These are phyloP conservation scores for Graphiopsis chlorocephala DNA, from an alignment of 2,329 filamentous ascomycete species.

Conservation along the genomic window DNA sequence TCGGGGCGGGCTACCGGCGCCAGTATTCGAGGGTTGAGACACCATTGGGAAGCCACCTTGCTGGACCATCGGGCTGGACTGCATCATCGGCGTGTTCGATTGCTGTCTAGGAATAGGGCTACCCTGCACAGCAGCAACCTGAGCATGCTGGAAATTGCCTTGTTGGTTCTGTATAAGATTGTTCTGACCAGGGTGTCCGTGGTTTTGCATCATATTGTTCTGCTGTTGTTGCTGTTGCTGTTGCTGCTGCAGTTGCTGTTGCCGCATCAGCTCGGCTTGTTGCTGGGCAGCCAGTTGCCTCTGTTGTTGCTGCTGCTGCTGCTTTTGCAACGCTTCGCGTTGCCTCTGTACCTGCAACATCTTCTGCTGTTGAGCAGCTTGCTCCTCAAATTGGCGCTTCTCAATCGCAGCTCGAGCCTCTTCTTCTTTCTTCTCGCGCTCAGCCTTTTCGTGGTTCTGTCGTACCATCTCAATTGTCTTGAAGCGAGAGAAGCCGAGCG, in stretches of 20 bases:
- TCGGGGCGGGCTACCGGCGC: constrained; percentile 61
- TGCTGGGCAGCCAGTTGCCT: constrained; percentile 22
- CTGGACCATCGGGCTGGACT: constrained; percentile 43
- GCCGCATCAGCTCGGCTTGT: constrained; percentile 12
- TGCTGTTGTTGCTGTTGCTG: constrained; percentile 28
- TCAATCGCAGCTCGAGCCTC: constrained; percentile 50
- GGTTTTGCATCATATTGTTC: constrained; percentile 30
- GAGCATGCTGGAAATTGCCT: constrained; percentile 10
- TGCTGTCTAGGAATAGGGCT: constrained; percentile 58
- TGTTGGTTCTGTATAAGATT: constrained; percentile 28
- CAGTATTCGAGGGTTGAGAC: constrained; percentile 61
- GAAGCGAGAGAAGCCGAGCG: constrained; percentile 85
- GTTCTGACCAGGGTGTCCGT: constrained; percentile 41
- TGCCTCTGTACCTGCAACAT: constrained; percentile 50
- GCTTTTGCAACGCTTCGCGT: constrained; percentile 31
- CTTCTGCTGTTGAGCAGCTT: constrained; percentile 44
- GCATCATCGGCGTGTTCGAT: constrained; percentile 45
- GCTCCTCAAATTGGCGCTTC: constrained; percentile 43
- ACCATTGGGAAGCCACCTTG: constrained; percentile 50
- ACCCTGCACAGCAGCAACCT: constrained; percentile 46
- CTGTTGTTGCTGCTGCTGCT: constrained; percentile 27
- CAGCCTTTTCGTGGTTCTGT: constrained; percentile 56
- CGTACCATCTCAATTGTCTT: constrained; percentile 80
- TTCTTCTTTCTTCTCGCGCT: constrained; percentile 57
- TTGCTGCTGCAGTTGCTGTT: constrained; percentile 11